Percentiles rank a stretch among this genome's conserved stretches.
phyloP scores from a whole-genome alignment of 495 filamentous ascomycete species.

The Penicillium psychrofluorescens region DNA sequence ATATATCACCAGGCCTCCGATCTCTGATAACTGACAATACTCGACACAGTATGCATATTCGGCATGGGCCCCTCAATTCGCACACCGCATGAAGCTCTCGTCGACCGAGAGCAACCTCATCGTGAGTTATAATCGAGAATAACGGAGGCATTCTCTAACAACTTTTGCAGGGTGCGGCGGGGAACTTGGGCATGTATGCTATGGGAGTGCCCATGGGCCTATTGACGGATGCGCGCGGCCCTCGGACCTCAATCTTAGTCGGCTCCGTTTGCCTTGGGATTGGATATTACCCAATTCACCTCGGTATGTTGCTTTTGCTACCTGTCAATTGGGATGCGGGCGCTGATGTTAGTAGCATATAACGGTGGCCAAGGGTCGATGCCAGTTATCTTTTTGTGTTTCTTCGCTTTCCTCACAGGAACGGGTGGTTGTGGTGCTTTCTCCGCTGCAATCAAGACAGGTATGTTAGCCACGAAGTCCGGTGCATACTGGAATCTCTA shows the following conservation, averaged over 20 bases:
- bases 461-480: constrained; percentile 20
- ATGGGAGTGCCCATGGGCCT: constrained; percentile 83
- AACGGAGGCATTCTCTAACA: constrained; percentile 1
- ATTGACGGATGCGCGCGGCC: constrained; percentile 77
- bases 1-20: neutral
- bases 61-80: constrained; percentile 95
- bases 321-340: neutral
- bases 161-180: constrained; percentile 59
- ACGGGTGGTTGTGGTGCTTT: constrained; percentile 85
- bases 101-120: constrained; percentile 89
- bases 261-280: constrained; percentile 63
- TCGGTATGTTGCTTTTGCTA: constrained; percentile 33
- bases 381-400: constrained; percentile 61
- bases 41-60: constrained; percentile 84
- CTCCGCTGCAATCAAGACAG: constrained; percentile 72
- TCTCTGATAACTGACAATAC: neutral
- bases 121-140: constrained; percentile 34
- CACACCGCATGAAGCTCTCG: constrained; percentile 73
- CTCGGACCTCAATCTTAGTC: constrained; percentile 65
- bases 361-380: constrained; percentile 48
- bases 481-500: neutral
- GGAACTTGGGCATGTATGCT: constrained; percentile 95
- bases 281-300: constrained; percentile 77
- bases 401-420: constrained; percentile 80
- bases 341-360: constrained; percentile 32